Evolutionary conservation across 2,329 filamentous ascomycete species (phyloP), one percentile per base, ranked within the genome.

Genomic region (Myriosclerotinia scirpicola): DNA sequence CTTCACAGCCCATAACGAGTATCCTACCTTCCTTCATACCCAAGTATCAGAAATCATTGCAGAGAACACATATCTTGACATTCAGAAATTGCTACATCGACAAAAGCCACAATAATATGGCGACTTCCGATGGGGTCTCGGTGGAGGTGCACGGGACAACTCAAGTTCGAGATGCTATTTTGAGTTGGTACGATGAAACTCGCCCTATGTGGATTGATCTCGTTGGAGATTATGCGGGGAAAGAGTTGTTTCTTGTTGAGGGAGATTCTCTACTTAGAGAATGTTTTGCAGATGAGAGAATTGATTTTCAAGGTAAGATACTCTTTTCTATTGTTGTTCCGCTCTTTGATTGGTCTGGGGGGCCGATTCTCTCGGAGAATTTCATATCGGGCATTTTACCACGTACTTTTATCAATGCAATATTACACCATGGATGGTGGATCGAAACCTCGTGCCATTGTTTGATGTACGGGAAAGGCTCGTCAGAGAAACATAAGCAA

Each of bases 201-300:
- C 71, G 76, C 15, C 79, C 81, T 8, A 77, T 81, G 64, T 78
- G 78, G 60, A 81, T 90, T 38, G 88, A 91, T 71, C 82, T 93
- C 2, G 85, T 92, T 5, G 89, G 90, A 52, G 90, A 93, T 74
- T 93, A 90, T 77, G 89, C 88, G 4, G 90, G 90, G 30, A 86
- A 85, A 68, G 90, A 92, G 74, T 81, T 89, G 14, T 93, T 92
- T 74, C 79, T 89, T 30, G 83, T 93, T 40, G 88, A 93, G 70
- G 90, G 90, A 40, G 89, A 93, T 72, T 89, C 89, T 0, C 76
- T 93, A n/a, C 79, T 93, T 14, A 79, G 86, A 8, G 79, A 90
- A 67, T 88, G 84, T 72, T 84, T 92, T 58, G 78, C 80, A n/a
- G 82, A 89, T 70, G 79, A 82, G 14, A 80, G 83, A 30, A 83